phyloP scores from a whole-genome alignment of 1,139 yeast genomes.

The Torulaspora pretoriensis region DNA sequence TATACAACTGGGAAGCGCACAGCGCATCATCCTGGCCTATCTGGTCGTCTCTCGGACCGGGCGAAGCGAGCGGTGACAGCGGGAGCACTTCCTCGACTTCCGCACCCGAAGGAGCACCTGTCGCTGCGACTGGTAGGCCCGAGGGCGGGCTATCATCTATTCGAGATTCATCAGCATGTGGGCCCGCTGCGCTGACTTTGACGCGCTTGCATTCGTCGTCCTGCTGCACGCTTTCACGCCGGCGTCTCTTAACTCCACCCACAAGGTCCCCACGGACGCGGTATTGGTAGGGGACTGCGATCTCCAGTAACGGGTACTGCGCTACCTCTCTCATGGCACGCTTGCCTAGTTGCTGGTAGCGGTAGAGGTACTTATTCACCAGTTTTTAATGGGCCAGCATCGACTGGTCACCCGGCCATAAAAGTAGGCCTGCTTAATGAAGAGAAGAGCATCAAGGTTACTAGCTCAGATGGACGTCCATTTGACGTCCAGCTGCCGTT shows the following conservation, averaged over 20 bases:
- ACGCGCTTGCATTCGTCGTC: conserved; percentile 10
- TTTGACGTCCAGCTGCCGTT: no score
- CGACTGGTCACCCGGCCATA: neutral
- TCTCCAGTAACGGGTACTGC: conserved; percentile 19
- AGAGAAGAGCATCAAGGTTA: no score
- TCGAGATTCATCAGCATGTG: conserved; percentile 1
- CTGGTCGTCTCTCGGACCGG: conserved; percentile 19
- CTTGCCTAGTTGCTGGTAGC: neutral
- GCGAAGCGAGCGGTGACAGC: conserved; percentile 30
- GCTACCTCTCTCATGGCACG: conserved; percentile 13
- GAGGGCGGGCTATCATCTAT: neutral
- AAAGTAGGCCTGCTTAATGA: no score
- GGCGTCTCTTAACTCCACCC: conserved; percentile 10
- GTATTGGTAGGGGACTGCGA: conserved; percentile 21
- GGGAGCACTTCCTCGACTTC: conserved; percentile 25
- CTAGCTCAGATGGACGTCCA: no score
- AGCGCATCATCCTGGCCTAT: conserved; percentile 8
- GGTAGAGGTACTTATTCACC: neutral
- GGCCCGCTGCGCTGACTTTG: neutral
- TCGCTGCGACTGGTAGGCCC: neutral
- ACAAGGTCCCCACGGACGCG: conserved; percentile 12
- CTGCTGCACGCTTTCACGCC: conserved; percentile 12
- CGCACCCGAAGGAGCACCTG: neutral
- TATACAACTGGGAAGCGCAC: conserved; percentile 9
- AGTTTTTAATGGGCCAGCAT: neutral